phyloP scores from a whole-genome alignment of 176 grass and related monocot genomes.

The Melocanna baccifera region DNA sequence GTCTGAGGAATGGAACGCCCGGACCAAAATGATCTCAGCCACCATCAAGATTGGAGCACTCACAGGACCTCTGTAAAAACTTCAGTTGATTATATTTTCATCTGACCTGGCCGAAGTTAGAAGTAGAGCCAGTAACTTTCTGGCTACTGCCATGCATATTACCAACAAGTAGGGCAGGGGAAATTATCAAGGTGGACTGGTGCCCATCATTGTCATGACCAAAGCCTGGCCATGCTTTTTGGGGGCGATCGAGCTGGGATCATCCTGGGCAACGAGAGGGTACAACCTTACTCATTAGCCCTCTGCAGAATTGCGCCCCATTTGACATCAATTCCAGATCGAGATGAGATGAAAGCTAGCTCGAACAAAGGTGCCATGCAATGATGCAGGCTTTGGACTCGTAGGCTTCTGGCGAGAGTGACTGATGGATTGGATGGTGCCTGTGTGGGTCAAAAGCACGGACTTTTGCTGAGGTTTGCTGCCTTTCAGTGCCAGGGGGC shows the following conservation, averaged over 20 bases:
- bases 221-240: conserved; percentile 34
- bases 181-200: conserved; percentile 39
- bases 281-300: conserved; percentile 29
- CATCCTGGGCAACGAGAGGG: conserved; percentile 11
- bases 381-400: conserved; percentile 43
- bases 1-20: neutral
- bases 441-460: conserved; percentile 20
- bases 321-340: conserved; percentile 46
- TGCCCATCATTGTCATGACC: conserved; percentile 38
- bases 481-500: conserved; percentile 6
- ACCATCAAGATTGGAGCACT: too few relatives aligned
- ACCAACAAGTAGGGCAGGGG: conserved; percentile 4
- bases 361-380: conserved; percentile 39
- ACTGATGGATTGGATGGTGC: conserved; percentile 38
- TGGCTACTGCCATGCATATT: neutral
- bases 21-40: neutral
- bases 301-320: conserved; percentile 30
- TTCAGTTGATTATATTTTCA: neutral
- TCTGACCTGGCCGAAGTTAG: neutral
- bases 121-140: neutral
- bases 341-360: conserved; percentile 32
- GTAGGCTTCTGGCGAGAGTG: conserved; percentile 10
- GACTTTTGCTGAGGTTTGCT: neutral
- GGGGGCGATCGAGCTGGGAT: neutral
- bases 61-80: too few relatives aligned